phyloP scores from a whole-genome alignment of 176 grass and related monocot genomes.

The Avena insularis region DNA sequence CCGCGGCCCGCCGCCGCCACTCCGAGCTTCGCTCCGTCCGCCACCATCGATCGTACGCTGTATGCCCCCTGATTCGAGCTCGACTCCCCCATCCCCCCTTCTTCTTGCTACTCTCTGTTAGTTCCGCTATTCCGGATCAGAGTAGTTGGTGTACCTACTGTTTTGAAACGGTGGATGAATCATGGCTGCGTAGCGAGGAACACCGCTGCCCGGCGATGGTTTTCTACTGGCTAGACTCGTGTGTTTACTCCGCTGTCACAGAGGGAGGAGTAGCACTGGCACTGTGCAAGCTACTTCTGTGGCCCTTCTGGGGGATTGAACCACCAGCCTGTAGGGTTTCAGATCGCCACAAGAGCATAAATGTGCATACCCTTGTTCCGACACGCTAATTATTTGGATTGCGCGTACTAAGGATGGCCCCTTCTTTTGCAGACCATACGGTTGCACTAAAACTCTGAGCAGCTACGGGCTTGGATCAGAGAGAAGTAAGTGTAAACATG shows the following conservation, averaged over 20 bases:
- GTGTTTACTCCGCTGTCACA: not conserved
- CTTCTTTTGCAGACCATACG: not conserved
- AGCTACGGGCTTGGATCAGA: not conserved
- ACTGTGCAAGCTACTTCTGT: constrained; percentile 16
- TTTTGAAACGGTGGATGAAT: not conserved
- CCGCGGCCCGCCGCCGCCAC: constrained; percentile 23
- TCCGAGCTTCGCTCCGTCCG: not conserved
- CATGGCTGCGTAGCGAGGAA: not conserved
- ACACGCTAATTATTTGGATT: constrained; percentile 9
- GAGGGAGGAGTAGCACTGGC: not conserved
- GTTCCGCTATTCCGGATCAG: not conserved
- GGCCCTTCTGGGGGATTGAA: constrained; percentile 22
- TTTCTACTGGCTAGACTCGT: not conserved
- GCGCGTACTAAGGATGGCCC: not conserved
- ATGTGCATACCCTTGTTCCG: constrained; percentile 11
- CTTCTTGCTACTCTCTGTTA: not conserved
- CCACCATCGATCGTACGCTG: constrained; percentile 17
- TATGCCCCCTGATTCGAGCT: constrained; percentile 22
- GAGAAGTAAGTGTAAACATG: constrained; percentile 34
- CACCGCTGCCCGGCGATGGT: not conserved
- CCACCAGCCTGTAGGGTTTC: constrained; percentile 11
- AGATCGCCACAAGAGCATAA: constrained; percentile 38
- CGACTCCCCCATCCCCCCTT: not conserved
- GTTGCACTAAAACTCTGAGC: constrained; percentile 1
- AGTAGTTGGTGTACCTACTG: not conserved